These are phyloP conservation scores for Sarocladium kiliense DNA, from an alignment of 2,329 filamentous ascomycete genomes.

Conservation along the genomic window DNA sequence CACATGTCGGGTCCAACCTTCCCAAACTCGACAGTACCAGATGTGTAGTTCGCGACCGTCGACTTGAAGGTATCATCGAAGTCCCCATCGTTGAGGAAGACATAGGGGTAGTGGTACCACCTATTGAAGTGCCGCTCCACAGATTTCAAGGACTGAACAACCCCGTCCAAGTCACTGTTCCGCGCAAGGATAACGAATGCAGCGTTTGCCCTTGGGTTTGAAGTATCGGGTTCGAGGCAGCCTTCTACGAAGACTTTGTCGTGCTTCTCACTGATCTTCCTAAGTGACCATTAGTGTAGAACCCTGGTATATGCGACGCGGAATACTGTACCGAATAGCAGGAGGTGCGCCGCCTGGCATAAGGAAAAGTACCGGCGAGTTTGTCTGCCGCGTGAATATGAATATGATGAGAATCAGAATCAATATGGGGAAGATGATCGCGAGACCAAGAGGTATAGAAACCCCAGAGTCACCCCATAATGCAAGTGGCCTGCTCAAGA, in stretches of 20 bases:
- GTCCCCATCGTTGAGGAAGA: conserved; percentile 95
- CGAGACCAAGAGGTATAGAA: conserved; percentile 86
- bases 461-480: conserved; percentile 87
- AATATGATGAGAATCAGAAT: conserved; percentile 87
- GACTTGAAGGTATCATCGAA: conserved; percentile 95
- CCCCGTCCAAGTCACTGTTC: conserved; percentile 94
- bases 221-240: conserved; percentile 76
- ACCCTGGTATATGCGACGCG: too few relatives aligned
- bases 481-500: conserved; percentile 81
- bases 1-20: conserved; percentile 88
- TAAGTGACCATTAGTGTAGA: conserved; percentile 29
- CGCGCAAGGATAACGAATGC: conserved; percentile 93
- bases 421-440: conserved; percentile 87
- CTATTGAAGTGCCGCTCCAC: conserved; percentile 98
- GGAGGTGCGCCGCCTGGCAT: conserved; percentile 87
- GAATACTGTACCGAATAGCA: conserved; percentile 69
- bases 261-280: conserved; percentile 94
- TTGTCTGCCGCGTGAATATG: conserved; percentile 83
- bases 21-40: conserved; percentile 81
- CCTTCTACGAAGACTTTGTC: conserved; percentile 95
- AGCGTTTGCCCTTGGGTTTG: conserved; percentile 79
- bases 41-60: conserved; percentile 85
- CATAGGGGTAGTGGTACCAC: conserved; percentile 98
- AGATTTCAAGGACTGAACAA: conserved; percentile 94
- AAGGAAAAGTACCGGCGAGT: conserved; percentile 73